A percentile compares a stretch with the other conserved stretches of the same genome.
phyloP scores from a whole-genome alignment of 2,329 filamentous ascomycete species.

The Podosphaera leucotricha region DNA sequence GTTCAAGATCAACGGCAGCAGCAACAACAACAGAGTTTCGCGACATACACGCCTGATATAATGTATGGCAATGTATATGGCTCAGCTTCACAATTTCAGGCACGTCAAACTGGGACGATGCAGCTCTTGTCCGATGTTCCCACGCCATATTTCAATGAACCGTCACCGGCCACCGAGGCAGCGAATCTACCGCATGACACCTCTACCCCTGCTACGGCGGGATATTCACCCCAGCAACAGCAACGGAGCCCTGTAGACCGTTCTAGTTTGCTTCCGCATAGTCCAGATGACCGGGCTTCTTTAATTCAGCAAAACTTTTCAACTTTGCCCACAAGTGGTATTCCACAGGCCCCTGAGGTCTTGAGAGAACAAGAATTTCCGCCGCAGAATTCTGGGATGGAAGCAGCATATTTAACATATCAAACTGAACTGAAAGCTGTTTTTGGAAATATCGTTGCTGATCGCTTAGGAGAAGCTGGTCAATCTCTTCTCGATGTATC shows the following conservation, averaged over 20 bases:
- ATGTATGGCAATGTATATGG: constrained; percentile 65
- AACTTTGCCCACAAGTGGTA: constrained; percentile 24
- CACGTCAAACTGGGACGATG: constrained; percentile 53
- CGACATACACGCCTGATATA: constrained; percentile 39
- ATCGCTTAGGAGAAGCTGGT: constrained; percentile 34
- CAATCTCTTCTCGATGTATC: constrained; percentile 35
- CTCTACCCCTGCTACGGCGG: constrained; percentile 26
- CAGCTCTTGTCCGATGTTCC: constrained; percentile 52
- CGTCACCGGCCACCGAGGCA: constrained; percentile 35
- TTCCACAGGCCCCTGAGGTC: constrained; percentile 22
- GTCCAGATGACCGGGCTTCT: constrained; percentile 28
- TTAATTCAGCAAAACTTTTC: constrained; percentile 30
- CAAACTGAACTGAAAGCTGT: constrained; percentile 36
- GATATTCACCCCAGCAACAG: constrained; percentile 27
- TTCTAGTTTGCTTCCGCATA: too few species aligned
- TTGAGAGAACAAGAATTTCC: constrained; percentile 35
- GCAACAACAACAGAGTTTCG: constrained; percentile 21
- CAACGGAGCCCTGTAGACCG: too few species aligned
- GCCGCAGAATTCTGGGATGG: constrained; percentile 25
- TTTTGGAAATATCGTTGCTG: constrained; percentile 36
- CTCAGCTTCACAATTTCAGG: constrained; percentile 44
- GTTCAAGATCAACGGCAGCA: constrained; percentile 30
- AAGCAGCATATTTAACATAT: constrained; percentile 45
- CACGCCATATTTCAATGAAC: constrained; percentile 54
- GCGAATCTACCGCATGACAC: constrained; percentile 26